A percentile compares a stretch with the other conserved stretches of the same genome.
Conservation (phyloP, 1,284 basidiomycete genomes). For the Ganoderma resinaceum region DNA sequence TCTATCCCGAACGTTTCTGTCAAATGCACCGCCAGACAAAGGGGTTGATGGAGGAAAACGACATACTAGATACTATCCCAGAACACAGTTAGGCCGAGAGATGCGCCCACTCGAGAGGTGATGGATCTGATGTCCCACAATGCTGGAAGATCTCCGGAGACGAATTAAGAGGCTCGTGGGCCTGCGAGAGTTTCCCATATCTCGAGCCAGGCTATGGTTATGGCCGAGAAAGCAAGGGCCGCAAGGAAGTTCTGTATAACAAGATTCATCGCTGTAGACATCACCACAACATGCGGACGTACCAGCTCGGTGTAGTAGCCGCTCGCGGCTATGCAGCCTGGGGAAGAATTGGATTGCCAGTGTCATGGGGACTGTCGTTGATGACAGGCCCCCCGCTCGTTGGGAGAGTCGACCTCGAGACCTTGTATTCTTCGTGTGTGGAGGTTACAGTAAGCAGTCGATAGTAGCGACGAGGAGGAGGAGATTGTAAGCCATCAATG, state of each 20-base stretch:
- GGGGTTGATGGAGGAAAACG: not conserved
- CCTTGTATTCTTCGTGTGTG: not conserved
- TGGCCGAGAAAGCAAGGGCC: not conserved
- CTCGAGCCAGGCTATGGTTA: no score
- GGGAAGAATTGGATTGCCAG: not conserved
- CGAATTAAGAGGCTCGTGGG: not conserved
- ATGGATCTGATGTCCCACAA: not conserved
- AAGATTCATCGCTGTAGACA: not conserved
- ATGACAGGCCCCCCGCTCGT: not conserved
- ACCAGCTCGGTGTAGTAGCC: not conserved
- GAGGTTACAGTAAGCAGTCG: not conserved
- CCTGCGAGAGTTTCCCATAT: not conserved
- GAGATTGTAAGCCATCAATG: not conserved
- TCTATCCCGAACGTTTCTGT: not conserved
- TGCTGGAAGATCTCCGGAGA: not conserved
- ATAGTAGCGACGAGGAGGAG: not conserved
- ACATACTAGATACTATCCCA: not conserved
- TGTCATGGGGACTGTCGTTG: not conserved
- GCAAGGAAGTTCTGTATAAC: not conserved
- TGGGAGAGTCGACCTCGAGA: conserved; percentile 1
- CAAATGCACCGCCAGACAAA: not conserved
- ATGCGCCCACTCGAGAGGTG: not conserved
- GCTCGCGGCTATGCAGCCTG: not conserved
- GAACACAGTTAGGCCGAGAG: not conserved
- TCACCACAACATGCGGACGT: not conserved